Evolutionary conservation across 2,329 filamentous ascomycete genomes (phyloP).

Genomic region (Phyllosticta citrichinensis): DNA sequence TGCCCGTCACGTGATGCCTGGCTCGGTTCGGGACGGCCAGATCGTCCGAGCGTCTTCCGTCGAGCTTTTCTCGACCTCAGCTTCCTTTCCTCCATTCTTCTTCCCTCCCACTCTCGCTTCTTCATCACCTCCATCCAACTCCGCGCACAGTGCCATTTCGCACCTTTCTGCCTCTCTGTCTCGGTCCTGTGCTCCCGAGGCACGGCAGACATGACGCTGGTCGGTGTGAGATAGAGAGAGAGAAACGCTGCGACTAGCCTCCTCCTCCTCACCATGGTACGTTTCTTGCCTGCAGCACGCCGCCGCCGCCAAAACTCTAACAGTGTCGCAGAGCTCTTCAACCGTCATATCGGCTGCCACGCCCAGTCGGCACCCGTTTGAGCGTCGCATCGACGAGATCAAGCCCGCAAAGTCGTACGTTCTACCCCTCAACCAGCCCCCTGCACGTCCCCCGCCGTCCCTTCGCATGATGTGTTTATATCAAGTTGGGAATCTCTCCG

Average conservation of each 20-base stretch:
- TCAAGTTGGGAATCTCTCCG: conserved; percentile 99
- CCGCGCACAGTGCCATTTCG: neutral
- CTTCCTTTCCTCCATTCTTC: conserved; percentile 10
- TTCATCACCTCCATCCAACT: neutral
- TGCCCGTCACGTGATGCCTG: neutral
- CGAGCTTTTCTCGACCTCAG: conserved; percentile 1
- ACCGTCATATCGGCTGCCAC: conserved; percentile 62
- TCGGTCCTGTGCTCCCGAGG: conserved; percentile 4
- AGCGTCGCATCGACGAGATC: conserved; percentile 70
- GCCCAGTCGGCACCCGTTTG: conserved; percentile 61
- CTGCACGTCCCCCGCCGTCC: neutral
- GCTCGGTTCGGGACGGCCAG: neutral
- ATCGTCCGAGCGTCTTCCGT: too few species aligned
- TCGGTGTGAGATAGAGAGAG: conserved; percentile 24
- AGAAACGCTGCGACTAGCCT: conserved; percentile 8
- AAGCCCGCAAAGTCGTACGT: conserved; percentile 84
- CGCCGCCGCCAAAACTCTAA: conserved; percentile 13
- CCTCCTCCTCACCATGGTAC: conserved; percentile 24
- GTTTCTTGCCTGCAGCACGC: conserved; percentile 7
- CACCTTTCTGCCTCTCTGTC: neutral
- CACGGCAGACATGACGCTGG: conserved; percentile 19
- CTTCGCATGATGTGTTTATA: conserved; percentile 66
- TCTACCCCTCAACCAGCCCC: conserved; percentile 28
- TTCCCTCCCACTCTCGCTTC: neutral
- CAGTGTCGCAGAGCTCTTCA: conserved; percentile 45